A percentile compares a stretch with the other conserved stretches of the same genome.
These are phyloP conservation scores for Trichophyton verrucosum DNA, from an alignment of 2,329 filamentous ascomycete genomes.

Conservation along the genomic window DNA sequence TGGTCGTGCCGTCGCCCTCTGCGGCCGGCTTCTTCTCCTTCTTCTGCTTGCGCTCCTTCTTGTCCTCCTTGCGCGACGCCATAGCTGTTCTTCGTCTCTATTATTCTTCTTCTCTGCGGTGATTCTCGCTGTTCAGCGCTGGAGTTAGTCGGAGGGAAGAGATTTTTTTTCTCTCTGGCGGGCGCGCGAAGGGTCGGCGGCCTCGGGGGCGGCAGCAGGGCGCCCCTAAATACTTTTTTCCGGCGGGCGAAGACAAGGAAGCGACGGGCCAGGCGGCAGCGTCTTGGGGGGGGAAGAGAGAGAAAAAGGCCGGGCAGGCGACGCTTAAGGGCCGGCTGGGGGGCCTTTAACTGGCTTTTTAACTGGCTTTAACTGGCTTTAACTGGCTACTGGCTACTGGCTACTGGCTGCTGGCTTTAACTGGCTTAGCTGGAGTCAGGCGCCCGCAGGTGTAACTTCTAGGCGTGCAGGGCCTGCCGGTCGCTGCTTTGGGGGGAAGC, in stretches of 20 bases:
- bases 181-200: no score
- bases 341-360: no score
- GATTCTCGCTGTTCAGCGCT: neutral
- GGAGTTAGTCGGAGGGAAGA: neutral
- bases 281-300: neutral
- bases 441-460: no score
- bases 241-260: neutral
- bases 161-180: neutral
- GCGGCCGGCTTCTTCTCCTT: neutral
- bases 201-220: neutral
- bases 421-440: no score
- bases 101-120: no score
- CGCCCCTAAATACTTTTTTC: neutral
- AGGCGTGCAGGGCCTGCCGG: neutral
- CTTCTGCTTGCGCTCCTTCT: constrained; percentile 17
- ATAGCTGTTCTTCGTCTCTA: no score
- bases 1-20: constrained; percentile 19
- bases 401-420: no score
- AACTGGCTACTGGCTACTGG: no score
- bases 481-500: neutral
- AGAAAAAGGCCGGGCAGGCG: neutral
- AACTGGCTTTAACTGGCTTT: no score
- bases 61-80: constrained; percentile 25
- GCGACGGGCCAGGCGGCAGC: no score
- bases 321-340: neutral